Evolutionary conservation across 2,329 filamentous ascomycete species (phyloP).

Genomic region (Ploettnerulaceae sp.): DNA sequence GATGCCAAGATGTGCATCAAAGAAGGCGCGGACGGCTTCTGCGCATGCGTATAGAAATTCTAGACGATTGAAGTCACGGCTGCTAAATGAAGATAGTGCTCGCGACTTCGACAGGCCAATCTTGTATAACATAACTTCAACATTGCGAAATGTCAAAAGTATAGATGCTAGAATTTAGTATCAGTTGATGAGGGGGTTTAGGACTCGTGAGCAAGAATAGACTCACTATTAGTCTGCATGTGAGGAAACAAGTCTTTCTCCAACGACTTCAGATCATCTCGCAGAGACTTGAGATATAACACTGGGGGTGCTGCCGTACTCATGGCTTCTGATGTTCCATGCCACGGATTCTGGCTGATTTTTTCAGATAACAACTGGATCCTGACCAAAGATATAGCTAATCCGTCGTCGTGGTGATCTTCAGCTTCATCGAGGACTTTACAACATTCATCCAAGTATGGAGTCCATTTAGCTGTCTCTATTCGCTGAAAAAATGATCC

Average conservation of each 20-base stretch:
- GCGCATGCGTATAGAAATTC: constrained; percentile 21
- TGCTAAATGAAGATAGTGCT: neutral
- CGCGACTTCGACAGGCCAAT: constrained; percentile 17
- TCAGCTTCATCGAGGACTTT: constrained; percentile 4
- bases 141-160: constrained; percentile 7
- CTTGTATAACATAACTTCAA: constrained; percentile 15
- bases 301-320: constrained; percentile 6
- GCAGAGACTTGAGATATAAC: constrained; percentile 15
- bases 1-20: constrained; percentile 13
- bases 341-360: constrained; percentile 18
- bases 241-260: neutral
- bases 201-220: neutral
- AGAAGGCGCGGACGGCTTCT: constrained; percentile 15
- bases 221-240: constrained; percentile 15
- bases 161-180: neutral
- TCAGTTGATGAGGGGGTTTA: no score
- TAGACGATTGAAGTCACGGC: constrained; percentile 15
- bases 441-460: constrained; percentile 22
- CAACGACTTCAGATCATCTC: no score
- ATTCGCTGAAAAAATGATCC: constrained; percentile 16
- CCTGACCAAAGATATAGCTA: constrained; percentile 9
- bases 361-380: constrained; percentile 14
- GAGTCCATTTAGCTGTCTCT: constrained; percentile 11
- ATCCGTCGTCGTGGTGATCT: constrained; percentile 7
- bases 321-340: neutral